Evolutionary conservation across 768 basidiomycete genomes (phyloP).

Genomic region (Ramaria rubella): DNA sequence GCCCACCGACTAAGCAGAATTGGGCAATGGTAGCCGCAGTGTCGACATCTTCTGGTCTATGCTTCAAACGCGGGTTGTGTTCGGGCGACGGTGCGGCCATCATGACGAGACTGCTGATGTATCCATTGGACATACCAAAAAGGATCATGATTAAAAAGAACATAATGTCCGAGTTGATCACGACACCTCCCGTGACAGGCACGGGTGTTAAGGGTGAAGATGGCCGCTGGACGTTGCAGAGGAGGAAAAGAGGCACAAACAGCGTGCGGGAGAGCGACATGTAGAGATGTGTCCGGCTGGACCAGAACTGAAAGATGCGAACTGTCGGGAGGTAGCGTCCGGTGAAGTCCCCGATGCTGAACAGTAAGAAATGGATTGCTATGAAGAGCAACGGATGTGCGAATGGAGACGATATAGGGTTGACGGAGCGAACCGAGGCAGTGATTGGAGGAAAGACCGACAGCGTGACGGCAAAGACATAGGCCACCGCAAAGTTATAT

Average conservation of each 20-base stretch:
- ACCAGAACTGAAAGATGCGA: slow-evolving; percentile 63
- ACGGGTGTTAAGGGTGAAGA: slow-evolving; percentile 18
- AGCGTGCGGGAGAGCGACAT: slow-evolving; percentile 66
- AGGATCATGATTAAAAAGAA: slow-evolving; percentile 68
- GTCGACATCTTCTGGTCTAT: slow-evolving; percentile 72
- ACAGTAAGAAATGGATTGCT: slow-evolving; percentile 69
- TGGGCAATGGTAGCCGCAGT: slow-evolving; percentile 75
- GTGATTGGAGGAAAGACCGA: slow-evolving; percentile 86
- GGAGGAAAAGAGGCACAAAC: slow-evolving; percentile 82
- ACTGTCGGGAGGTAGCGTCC: slow-evolving; percentile 66
- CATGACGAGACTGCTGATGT: slow-evolving; percentile 69
- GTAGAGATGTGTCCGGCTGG: slow-evolving; percentile 50
- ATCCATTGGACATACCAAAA: slow-evolving; percentile 81
- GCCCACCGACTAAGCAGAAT: slow-evolving; percentile 72
- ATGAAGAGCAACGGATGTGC: slow-evolving; percentile 81
- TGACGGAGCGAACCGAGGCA: slow-evolving; percentile 62
- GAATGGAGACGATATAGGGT: slow-evolving; percentile 33
- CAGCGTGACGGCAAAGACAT: slow-evolving; percentile 73
- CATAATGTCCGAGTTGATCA: slow-evolving; percentile 69
- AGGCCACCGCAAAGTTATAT: slow-evolving; percentile 68
- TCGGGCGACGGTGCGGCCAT: slow-evolving; percentile 77
- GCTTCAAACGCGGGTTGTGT: slow-evolving; percentile 68
- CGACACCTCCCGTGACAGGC: slow-evolving; percentile 28
- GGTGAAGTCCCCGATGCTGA: slow-evolving; percentile 64
- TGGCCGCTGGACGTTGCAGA: slow-evolving; percentile 71